Conservation (phyloP, 345 rosid species). For the Hirschfeldia incana region DNA sequence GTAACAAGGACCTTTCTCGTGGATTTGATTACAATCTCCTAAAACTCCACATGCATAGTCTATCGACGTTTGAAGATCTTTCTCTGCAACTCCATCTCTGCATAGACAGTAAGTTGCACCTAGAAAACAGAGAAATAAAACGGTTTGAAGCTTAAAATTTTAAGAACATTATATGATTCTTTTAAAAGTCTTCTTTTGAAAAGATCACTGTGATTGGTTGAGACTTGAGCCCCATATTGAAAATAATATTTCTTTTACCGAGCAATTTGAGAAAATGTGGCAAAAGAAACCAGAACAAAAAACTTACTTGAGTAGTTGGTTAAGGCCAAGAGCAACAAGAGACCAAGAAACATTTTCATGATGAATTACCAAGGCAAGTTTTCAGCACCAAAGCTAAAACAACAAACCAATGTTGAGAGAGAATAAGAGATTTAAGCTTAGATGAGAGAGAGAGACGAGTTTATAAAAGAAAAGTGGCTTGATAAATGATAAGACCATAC, state of each 20-base stretch:
- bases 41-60: constrained; percentile 96
- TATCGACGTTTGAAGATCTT: constrained; percentile 60
- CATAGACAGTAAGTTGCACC: constrained; percentile 82
- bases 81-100: constrained; percentile 64
- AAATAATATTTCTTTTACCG: not conserved
- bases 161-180: not conserved
- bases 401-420: constrained; percentile 21
- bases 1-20: constrained; percentile 73
- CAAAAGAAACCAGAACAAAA: not conserved
- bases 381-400: not conserved
- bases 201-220: constrained; percentile 17
- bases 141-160: not conserved
- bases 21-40: constrained; percentile 56
- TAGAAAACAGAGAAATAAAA: constrained; percentile 1
- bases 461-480: constrained; percentile 21
- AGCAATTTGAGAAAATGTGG: not conserved
- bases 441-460: not conserved
- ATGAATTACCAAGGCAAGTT: constrained; percentile 5
- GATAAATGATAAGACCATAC: constrained; percentile 23
- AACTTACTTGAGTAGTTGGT: constrained; percentile 68
- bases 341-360: constrained; percentile 61
- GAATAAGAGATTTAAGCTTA: not conserved
- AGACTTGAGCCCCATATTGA: not conserved
- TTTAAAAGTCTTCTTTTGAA: not conserved
- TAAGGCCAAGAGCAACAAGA: constrained; percentile 57